These are phyloP conservation scores for Cubamyces sp. DNA, from an alignment of 768 basidiomycete species.

Conservation along the genomic window DNA sequence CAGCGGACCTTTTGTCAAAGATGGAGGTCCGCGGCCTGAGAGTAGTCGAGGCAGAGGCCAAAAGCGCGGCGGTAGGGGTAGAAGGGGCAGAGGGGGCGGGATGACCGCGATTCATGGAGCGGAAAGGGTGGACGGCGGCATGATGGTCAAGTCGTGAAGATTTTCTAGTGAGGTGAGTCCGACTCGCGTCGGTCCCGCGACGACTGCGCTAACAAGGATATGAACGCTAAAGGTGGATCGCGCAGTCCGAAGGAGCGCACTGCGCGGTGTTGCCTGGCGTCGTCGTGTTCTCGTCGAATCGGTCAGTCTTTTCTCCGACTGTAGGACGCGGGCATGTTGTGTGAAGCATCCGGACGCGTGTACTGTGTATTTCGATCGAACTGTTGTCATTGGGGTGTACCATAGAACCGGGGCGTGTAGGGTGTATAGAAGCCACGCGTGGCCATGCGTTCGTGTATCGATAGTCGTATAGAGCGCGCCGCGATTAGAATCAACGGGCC, in stretches of 20 bases:
- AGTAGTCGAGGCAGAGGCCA: conserved; percentile 19
- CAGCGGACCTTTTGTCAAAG: conserved; percentile 12
- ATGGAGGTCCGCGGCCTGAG: conserved; percentile 17
- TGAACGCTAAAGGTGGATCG: neutral
- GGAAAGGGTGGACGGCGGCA: conserved; percentile 33
- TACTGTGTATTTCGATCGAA: conserved; percentile 8
- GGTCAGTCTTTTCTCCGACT: conserved; percentile 13
- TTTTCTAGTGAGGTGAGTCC: neutral
- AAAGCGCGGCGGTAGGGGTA: conserved; percentile 23
- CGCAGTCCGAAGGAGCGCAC: conserved; percentile 1
- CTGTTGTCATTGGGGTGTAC: conserved; percentile 13
- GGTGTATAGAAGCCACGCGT: conserved; percentile 12
- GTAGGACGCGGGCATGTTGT: conserved; percentile 1
- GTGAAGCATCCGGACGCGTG: conserved; percentile 3
- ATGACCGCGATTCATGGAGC: conserved; percentile 13
- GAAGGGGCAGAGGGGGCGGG: conserved; percentile 19
- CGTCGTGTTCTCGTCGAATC: conserved; percentile 3
- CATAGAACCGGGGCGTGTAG: neutral
- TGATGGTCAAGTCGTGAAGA: conserved; percentile 34
- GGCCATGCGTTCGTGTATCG: conserved; percentile 11
- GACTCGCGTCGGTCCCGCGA: neutral
- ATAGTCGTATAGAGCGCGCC: conserved; percentile 3
- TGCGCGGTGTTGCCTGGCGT: neutral
- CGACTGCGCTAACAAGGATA: conserved; percentile 2
- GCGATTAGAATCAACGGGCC: conserved; percentile 9